Evolutionary conservation across 2,329 filamentous ascomycete species (phyloP).

Genomic region (Hymenoscyphus occultus): DNA sequence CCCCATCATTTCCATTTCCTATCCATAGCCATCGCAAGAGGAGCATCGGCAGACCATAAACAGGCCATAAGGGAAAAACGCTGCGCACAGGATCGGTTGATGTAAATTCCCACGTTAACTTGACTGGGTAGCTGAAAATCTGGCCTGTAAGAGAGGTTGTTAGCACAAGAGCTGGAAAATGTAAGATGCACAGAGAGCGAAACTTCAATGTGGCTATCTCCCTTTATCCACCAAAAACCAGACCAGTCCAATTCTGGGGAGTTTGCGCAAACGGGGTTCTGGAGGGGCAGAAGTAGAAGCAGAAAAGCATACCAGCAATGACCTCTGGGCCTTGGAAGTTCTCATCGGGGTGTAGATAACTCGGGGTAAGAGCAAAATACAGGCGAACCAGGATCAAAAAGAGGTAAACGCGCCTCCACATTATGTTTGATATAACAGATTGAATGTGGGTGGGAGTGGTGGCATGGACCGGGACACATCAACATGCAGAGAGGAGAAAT

Average conservation of each 20-base stretch:
- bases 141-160: constrained; percentile 57
- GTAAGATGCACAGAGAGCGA: neutral
- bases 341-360: constrained; percentile 97
- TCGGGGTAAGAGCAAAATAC: constrained; percentile 90
- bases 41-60: constrained; percentile 92
- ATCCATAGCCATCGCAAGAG: constrained; percentile 90
- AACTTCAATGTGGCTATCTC: constrained; percentile 15
- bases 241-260: neutral
- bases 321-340: constrained; percentile 97
- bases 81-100: constrained; percentile 85
- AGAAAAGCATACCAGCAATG: constrained; percentile 74
- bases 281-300: neutral
- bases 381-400: constrained; percentile 81
- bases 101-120: constrained; percentile 94
- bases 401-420: constrained; percentile 92
- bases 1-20: constrained; percentile 72
- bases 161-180: constrained; percentile 11
- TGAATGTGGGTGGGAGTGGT: constrained; percentile 10
- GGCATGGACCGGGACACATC: constrained; percentile 24
- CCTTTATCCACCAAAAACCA: neutral
- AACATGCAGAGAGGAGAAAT: constrained; percentile 23
- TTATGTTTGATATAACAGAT: constrained; percentile 42
- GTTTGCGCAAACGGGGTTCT: neutral
- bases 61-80: constrained; percentile 92
- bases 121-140: constrained; percentile 88